Percentiles rank a stretch among this genome's conserved stretches.
These are phyloP conservation scores for Persicaria tinctoria DNA, from an alignment of 148 eudicot species.

Conservation along the genomic window DNA sequence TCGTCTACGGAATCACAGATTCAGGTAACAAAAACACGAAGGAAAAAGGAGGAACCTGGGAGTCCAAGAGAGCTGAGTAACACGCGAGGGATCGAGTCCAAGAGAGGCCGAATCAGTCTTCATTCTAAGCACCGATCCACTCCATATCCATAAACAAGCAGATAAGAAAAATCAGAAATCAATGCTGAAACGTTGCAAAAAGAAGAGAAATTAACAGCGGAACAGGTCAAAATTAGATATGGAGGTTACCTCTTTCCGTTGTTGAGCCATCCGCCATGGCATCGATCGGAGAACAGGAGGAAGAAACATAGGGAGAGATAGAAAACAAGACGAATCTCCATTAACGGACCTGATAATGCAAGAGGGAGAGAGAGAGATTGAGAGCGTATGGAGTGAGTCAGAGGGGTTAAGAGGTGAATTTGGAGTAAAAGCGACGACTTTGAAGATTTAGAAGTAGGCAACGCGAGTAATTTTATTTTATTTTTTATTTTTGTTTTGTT, in stretches of 20 bases:
- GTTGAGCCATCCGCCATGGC: slow-evolving; percentile 12
- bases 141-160: background rate
- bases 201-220: background rate
- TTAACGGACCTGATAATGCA: background rate
- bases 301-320: background rate
- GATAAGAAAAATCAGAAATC: background rate
- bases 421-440: slow-evolving; percentile 7
- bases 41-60: slow-evolving; percentile 53
- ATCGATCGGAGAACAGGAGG: background rate
- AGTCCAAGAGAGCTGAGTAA: slow-evolving; percentile 75
- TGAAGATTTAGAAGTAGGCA: background rate
- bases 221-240: background rate
- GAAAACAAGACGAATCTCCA: background rate
- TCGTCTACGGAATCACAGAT: background rate
- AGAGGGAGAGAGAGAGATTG: background rate
- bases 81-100: slow-evolving; percentile 71
- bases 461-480: background rate
- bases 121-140: slow-evolving; percentile 43
- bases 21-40: background rate
- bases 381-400: background rate
- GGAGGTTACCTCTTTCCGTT: slow-evolving; percentile 9
- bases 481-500: no score
- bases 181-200: background rate
- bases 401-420: background rate
- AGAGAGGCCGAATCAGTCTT: slow-evolving; percentile 30